These are phyloP conservation scores for Cytospora piceae DNA, from an alignment of 2,329 filamentous ascomycete genomes.

Conservation along the genomic window DNA sequence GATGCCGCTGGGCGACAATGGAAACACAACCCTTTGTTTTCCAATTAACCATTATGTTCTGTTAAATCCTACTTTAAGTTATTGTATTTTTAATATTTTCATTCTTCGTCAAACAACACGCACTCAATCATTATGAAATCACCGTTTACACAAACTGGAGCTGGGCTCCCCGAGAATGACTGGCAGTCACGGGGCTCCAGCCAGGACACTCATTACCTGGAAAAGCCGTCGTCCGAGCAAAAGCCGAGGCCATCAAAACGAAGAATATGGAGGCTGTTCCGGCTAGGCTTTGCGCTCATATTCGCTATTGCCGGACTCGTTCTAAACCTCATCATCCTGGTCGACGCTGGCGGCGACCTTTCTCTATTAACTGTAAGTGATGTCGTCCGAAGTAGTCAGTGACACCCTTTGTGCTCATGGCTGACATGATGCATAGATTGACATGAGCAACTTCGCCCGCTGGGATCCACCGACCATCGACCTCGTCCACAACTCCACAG, in stretches of 20 bases:
- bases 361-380: conserved; percentile 25
- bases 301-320: conserved; percentile 25
- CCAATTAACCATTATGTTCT: background rate
- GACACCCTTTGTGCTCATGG: background rate
- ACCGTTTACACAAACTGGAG: background rate
- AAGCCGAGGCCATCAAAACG: conserved; percentile 12
- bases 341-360: conserved; percentile 25
- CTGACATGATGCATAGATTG: conserved; percentile 17
- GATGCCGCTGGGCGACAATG: background rate
- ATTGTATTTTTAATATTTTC: background rate
- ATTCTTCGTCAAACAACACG: background rate
- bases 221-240: conserved; percentile 1
- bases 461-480: conserved; percentile 24
- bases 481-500: conserved; percentile 21
- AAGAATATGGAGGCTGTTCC: conserved; percentile 21
- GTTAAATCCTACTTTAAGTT: background rate
- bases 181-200: conserved; percentile 12
- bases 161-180: conserved; percentile 3
- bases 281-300: conserved; percentile 20
- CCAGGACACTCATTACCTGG: background rate
- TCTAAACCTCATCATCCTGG: conserved; percentile 26
- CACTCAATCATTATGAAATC: background rate
- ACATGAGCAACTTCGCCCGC: conserved; percentile 28
- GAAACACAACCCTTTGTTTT: background rate
- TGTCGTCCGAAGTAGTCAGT: background rate